Percentiles rank a stretch among this genome's conserved stretches.
Conservation (phyloP, 1,139 yeast species). For the Yamadazyma trypodendri region DNA sequence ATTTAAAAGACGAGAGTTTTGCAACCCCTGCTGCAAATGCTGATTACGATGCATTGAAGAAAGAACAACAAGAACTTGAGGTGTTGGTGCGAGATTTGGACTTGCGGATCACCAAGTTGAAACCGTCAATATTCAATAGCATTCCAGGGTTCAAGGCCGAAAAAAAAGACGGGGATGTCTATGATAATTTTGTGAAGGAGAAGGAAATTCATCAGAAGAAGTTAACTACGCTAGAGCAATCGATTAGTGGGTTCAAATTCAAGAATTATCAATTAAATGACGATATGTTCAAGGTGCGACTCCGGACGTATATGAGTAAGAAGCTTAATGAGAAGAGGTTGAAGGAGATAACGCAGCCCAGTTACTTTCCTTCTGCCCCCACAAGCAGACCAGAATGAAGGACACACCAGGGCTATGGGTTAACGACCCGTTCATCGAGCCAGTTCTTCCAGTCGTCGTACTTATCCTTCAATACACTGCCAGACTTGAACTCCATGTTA, state of each 20-base stretch:
- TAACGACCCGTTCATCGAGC: slow-evolving; percentile 73
- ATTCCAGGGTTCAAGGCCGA: slow-evolving; percentile 19
- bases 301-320: slow-evolving; percentile 41
- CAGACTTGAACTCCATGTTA: slow-evolving; percentile 65
- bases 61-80: slow-evolving; percentile 37
- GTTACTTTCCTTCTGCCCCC: slow-evolving; percentile 61
- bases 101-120: slow-evolving; percentile 24
- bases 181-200: slow-evolving; percentile 14
- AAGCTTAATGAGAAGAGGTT: slow-evolving; percentile 37
- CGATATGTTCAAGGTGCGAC: slow-evolving; percentile 53
- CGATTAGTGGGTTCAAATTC: slow-evolving; percentile 32
- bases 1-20: slow-evolving; percentile 60
- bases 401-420: slow-evolving; percentile 21
- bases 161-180: slow-evolving; percentile 13
- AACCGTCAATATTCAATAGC: slow-evolving; percentile 36
- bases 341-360: slow-evolving; percentile 41
- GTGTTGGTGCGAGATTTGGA: slow-evolving; percentile 37
- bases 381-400: slow-evolving; percentile 13
- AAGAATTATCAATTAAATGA: slow-evolving; percentile 50
- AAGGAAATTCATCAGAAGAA: slow-evolving; percentile 23
- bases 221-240: slow-evolving; percentile 19
- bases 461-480: slow-evolving; percentile 62
- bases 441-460: slow-evolving; percentile 68
- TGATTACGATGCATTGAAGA: slow-evolving; percentile 44
- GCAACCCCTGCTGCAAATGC: slow-evolving; percentile 52